Evolutionary conservation across 768 basidiomycete species (phyloP).

Genomic region (Sarcomyxa edulis): DNA sequence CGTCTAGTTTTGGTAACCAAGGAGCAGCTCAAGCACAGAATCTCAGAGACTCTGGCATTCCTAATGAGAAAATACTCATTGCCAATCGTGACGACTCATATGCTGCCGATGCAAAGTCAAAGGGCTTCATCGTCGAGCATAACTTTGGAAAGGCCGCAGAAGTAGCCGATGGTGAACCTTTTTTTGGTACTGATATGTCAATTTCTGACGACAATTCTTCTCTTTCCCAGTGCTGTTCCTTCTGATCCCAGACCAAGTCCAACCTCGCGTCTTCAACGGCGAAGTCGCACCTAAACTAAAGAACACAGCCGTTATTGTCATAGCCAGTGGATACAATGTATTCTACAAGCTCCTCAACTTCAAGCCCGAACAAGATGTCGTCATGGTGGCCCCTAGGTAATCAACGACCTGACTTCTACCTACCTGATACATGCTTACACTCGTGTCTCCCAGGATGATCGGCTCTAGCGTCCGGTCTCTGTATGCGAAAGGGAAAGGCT

Average conservation of each 20-base stretch:
- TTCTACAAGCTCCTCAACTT: conserved; percentile 56
- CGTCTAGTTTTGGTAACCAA: conserved; percentile 54
- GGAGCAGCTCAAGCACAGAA: conserved; percentile 66
- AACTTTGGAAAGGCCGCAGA: conserved; percentile 51
- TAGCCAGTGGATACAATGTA: conserved; percentile 65
- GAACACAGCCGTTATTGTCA: conserved; percentile 40
- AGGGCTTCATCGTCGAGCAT: conserved; percentile 53
- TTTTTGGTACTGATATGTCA: background rate
- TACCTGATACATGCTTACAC: conserved; percentile 1
- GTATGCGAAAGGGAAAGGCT: conserved; percentile 54
- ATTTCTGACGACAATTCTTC: background rate
- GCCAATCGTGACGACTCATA: conserved; percentile 56
- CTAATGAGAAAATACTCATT: conserved; percentile 55
- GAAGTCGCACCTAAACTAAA: conserved; percentile 47
- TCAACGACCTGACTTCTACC: background rate
- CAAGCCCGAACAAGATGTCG: conserved; percentile 47
- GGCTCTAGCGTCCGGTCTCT: conserved; percentile 60
- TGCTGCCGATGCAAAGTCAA: conserved; percentile 49
- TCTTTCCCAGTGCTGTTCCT: conserved; percentile 45
- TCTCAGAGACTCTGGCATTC: conserved; percentile 55
- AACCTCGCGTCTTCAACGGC: conserved; percentile 57
- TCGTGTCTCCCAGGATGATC: conserved; percentile 43
- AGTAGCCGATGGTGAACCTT: conserved; percentile 44
- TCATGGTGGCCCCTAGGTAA: conserved; percentile 64
- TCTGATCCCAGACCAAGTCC: conserved; percentile 60